Base-by-base conservation (phyloP, 192 early-diverging fungal species). In the Podila horticola region DNA sequence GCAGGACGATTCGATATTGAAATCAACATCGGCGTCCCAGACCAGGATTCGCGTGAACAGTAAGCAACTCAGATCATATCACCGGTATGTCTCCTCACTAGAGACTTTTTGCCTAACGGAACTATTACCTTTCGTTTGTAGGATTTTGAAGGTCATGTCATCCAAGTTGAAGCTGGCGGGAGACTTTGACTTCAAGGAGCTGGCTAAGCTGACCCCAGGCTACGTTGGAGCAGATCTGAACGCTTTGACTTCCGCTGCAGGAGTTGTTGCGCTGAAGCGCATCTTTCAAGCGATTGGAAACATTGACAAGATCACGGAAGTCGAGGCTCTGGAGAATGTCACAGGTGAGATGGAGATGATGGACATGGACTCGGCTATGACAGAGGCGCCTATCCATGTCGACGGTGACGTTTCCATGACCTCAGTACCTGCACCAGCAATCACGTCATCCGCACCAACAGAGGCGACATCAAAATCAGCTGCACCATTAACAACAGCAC, bases 161-260 rank as follows among this genome's bases (percentile, higher is more conserved):
- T 83, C 82, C 15, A 95, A 95, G 66, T 84, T 98, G 48, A 87
- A 90, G 17, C 72, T 98, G 13, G 83, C 91, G 2, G 97, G 96
- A 24, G 91, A 94, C 55, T 92, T 99, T 85, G 94, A 97, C 81
- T 91, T 93, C 63, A 77, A 82, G 28, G 86, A 88, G 59, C 86
- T 99, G 34, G 97, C 98, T 24, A 96, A 94, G 68, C 72, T 93
- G 74, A 98, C 98, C 4, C 98, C 98, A 22, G 98, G 98, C 12
- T 99, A 96, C 86, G 98, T 99, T 5, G 98, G 98, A 50, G 98
- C 97, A 10, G 98, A 99, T 90, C 84, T 99, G 60, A 95, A 93
- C 52, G 97, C 97, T 1, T 79, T 99, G 66, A 94, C 93, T 0
- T 87, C 94, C 5, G 92, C 95, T 22, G 98, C 98, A 1, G 97